A percentile compares a stretch with the other conserved stretches of the same genome.
Conservation (phyloP, 1,284 basidiomycete species). For the Rhodotorula sp. region DNA sequence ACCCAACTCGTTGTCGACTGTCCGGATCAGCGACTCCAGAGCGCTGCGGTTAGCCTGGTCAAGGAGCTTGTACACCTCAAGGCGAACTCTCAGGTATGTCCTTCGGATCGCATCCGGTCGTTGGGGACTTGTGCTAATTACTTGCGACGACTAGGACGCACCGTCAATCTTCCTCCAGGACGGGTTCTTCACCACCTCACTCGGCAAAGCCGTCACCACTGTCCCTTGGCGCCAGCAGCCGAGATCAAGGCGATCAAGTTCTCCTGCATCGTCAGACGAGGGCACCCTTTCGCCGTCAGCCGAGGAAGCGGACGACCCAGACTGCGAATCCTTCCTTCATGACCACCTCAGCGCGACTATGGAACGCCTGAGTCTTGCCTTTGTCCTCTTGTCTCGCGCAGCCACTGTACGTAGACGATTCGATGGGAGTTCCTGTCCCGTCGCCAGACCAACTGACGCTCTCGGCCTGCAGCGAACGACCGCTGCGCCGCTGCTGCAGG, state of each 20-base stretch:
- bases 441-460: not conserved
- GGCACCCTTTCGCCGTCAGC: no score
- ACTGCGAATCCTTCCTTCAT: not conserved
- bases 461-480: not conserved
- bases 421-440: not conserved
- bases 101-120: no score
- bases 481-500: no score
- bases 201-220: slow-evolving; percentile 1
- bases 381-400: slow-evolving; percentile 14
- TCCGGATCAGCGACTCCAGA: slow-evolving; percentile 4
- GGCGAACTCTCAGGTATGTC: not conserved
- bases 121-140: no score
- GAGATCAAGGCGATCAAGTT: not conserved
- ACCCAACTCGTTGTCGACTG: slow-evolving; percentile 16
- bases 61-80: slow-evolving; percentile 11
- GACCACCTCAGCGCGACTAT: not conserved
- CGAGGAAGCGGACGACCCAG: not conserved
- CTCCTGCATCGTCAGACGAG: no score
- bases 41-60: slow-evolving; percentile 19
- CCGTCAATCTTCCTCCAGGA: slow-evolving; percentile 9
- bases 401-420: not conserved
- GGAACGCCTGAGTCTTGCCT: slow-evolving; percentile 16
- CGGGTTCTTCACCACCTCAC: slow-evolving; percentile 1
- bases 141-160: no score
- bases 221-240: not conserved